These are phyloP conservation scores for Pyricularia pennisetigena DNA, from an alignment of 2,329 filamentous ascomycete species.

Conservation along the genomic window DNA sequence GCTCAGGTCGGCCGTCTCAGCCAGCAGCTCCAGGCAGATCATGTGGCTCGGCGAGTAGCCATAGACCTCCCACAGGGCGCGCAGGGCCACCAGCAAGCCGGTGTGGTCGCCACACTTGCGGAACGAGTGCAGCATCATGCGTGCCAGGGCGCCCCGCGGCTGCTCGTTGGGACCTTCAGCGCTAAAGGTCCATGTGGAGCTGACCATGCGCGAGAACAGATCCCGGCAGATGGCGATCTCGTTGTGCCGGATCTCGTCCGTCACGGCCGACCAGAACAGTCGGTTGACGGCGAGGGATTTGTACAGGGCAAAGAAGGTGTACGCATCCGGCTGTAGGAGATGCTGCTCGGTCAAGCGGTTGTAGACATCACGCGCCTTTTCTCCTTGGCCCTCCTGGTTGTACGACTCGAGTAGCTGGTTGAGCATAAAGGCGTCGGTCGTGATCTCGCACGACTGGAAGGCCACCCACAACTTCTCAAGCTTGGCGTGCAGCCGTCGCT, in stretches of 20 bases:
- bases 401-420: slow-evolving; percentile 66
- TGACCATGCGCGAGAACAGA: slow-evolving; percentile 21
- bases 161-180: slow-evolving; percentile 12
- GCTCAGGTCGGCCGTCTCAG: slow-evolving; percentile 14
- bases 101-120: slow-evolving; percentile 34
- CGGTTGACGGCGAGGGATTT: slow-evolving; percentile 44
- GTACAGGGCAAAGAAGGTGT: slow-evolving; percentile 63
- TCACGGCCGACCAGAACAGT: slow-evolving; percentile 15
- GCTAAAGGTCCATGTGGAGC: slow-evolving; percentile 9
- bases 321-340: slow-evolving; percentile 47
- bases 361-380: slow-evolving; percentile 47
- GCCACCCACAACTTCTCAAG: slow-evolving; percentile 53
- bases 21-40: slow-evolving; percentile 22
- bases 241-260: slow-evolving; percentile 10
- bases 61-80: slow-evolving; percentile 18
- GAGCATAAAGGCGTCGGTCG: slow-evolving; percentile 64
- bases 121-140: slow-evolving; percentile 25
- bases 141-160: slow-evolving; percentile 17
- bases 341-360: slow-evolving; percentile 37
- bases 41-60: slow-evolving; percentile 18
- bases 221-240: slow-evolving; percentile 10
- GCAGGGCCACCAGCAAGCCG: slow-evolving; percentile 34
- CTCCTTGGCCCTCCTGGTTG: slow-evolving; percentile 46
- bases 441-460: slow-evolving; percentile 53
- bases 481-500: slow-evolving; percentile 45